A percentile compares a stretch with the other conserved stretches of the same genome.
Conservation (phyloP, 192 early-diverging fungal genomes). For the Linnemannia hyalina region DNA sequence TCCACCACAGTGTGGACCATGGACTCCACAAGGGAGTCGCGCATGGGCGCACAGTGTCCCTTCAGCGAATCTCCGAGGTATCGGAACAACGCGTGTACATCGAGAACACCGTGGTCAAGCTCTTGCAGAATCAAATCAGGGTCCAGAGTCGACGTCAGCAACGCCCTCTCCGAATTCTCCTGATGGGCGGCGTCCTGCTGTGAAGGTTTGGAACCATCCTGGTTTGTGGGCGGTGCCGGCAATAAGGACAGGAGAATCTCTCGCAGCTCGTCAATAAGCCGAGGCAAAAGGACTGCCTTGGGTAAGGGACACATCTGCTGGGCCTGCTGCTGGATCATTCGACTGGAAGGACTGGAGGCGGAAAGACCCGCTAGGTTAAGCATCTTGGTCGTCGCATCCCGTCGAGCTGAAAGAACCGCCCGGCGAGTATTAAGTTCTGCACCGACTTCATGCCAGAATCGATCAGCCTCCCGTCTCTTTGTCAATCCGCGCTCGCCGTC, state of each 20-base stretch:
- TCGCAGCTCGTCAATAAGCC: constrained; percentile 76
- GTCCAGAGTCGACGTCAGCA: constrained; percentile 67
- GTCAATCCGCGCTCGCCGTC: constrained; percentile 76
- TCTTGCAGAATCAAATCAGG: constrained; percentile 70
- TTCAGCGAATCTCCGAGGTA: constrained; percentile 75
- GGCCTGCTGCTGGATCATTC: constrained; percentile 64
- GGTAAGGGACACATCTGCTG: constrained; percentile 50
- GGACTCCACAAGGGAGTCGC: constrained; percentile 73
- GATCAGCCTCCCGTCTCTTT: constrained; percentile 71
- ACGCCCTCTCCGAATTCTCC: constrained; percentile 50
- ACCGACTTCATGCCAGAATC: constrained; percentile 82
- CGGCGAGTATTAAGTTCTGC: constrained; percentile 38
- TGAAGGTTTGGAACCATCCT: constrained; percentile 8
- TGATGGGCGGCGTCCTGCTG: constrained; percentile 59
- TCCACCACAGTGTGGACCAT: constrained; percentile 68
- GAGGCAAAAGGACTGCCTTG: constrained; percentile 33
- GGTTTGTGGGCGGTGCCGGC: constrained; percentile 9
- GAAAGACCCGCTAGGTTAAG: constrained; percentile 34
- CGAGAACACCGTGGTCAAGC: constrained; percentile 75
- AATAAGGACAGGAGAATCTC: constrained; percentile 78
- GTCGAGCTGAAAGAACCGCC: constrained; percentile 46
- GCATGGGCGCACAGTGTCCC: constrained; percentile 75
- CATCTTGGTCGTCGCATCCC: constrained; percentile 58
- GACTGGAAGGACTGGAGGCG: constrained; percentile 34
- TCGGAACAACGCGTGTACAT: constrained; percentile 66